Base-by-base conservation (phyloP, 352 stramenopile species). In the Globisporangium iwayamae region DNA sequence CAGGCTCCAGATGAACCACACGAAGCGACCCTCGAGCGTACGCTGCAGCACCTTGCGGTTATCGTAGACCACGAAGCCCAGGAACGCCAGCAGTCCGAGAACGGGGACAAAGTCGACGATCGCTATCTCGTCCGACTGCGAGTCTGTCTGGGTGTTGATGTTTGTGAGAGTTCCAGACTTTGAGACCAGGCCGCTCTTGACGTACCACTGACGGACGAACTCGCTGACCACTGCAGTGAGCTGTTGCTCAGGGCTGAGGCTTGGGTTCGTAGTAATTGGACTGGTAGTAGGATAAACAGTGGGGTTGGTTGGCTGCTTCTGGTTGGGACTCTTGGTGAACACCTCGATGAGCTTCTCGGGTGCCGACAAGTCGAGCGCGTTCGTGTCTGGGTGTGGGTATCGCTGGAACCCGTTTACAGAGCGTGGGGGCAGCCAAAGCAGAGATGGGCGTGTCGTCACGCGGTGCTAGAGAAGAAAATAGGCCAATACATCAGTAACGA, bases 1-100 rank as follows among this genome's bases (percentile, higher is more conserved):
- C 32, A 79, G 51, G n/a, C 76, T 79, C 41, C 87, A 48, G 18
- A 81, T 30, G 55, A 89, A 79, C 79, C 82, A 91, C 55, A 82
- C 76, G 32, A 78, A 48, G n/a, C 78, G 76, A 3, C 62, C 75
- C 3, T 66, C 63, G 22, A 85, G 43, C 11, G 83, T 68, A 28
- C 51, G 59, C 4, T 78, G 60, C 41, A 86, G 57, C 7, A 76
- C 53, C 36, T 61, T 63, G 25, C 73, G 76, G 57, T 87, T 78
- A 16, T 87, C 74, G 54, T 75, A 70, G 18, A 80, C 43, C 20
- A 74, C 63, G n/a, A 64, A 45, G 11, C 66, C 67, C 2, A 83
- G n/a, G 52, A 84, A 85, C 13, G 65, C 51, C 9, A 75, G 20
- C 30, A 86, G 60, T 0, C 46, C 75, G 20, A 85, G 20, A 16